Conservation (phyloP, 805 yeast species). For the Metschnikowia continentalis region DNA sequence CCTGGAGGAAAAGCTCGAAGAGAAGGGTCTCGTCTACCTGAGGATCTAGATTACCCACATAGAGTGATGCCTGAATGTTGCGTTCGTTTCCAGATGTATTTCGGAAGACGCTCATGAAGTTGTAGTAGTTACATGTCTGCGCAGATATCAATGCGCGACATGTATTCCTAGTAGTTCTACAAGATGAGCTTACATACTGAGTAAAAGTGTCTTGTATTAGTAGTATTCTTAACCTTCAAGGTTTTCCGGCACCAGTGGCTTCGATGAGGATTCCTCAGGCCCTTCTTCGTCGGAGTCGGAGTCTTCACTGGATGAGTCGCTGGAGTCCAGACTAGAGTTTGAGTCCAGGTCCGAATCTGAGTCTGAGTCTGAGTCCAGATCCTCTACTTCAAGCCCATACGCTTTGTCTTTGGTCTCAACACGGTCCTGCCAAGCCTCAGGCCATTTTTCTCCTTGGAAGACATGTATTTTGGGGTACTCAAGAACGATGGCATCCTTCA, state of each 20-base stretch:
- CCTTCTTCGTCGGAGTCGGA: constrained; percentile 21
- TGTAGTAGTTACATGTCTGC: background rate
- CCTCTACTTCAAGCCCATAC: background rate
- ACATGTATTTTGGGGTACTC: constrained; percentile 75
- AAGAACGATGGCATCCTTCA: constrained; percentile 58
- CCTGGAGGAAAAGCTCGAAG: constrained; percentile 80
- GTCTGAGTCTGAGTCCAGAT: constrained; percentile 1
- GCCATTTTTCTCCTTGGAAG: constrained; percentile 14
- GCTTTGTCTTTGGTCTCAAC: constrained; percentile 22
- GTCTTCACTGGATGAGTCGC: constrained; percentile 13
- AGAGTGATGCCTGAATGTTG: constrained; percentile 61
- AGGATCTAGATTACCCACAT: constrained; percentile 79
- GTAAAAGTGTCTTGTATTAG: background rate
- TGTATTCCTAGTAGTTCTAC: background rate
- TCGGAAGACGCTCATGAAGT: constrained; percentile 29
- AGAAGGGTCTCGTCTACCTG: constrained; percentile 66
- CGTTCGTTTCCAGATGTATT: constrained; percentile 43
- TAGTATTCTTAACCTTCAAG: background rate
- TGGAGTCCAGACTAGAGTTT: constrained; percentile 7
- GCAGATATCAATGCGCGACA: background rate
- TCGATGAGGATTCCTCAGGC: constrained; percentile 35
- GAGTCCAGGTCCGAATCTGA: constrained; percentile 6
- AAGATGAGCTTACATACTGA: background rate
- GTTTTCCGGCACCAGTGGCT: constrained; percentile 2
- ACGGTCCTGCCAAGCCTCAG: constrained; percentile 21